Evolutionary conservation across 441 rosid species (phyloP), one percentile per base, ranked within the genome.

Genomic region (Croton setiger): DNA sequence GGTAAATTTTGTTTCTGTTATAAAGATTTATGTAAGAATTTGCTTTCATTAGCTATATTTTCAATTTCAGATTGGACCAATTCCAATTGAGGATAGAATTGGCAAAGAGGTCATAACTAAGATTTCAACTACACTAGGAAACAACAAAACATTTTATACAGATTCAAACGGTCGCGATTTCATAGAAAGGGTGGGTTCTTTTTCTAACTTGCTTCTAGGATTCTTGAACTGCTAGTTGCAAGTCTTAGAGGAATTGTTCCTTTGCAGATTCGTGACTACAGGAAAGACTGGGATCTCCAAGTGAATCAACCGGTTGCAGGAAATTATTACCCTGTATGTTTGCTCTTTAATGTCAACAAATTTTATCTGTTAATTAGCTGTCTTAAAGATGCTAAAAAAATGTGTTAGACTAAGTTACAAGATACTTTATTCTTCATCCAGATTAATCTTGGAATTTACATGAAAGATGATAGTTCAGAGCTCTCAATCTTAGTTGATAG

Each of bases 151-250:
- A 68, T 94, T 94, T 83, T 94, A 85, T 81, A 88, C 99, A 21
- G 99, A 94, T 77, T 90, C 99, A 18, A 92, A 79, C 79, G 99
- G 98, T 47, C 96, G 99, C 44, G 99, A 94, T 74, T 94, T 92
- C 76, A 86, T 95, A 57, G 82, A 87, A 85, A 79, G 98, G 93
- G 99, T 90, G 81, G 14, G 69, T 63, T 72, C 18, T 58, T 27
- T 63, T 72, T n/a, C 61, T 27, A 33, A 52, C 70, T 72, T 55
- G 14, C 17, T 54, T 66, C 43, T 62, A 21, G 41, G 61, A 61
- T 39, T 62, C 5, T 53, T 48, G 66, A 17, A 45, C 23, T 17
- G 17, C 6, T 33, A 59, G 47, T 62, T 43, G 4, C 8, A 17
- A 36, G 5, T 53, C 65, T 53, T 14, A 56, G 37, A 41, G 59